phyloP scores from a whole-genome alignment of 257 asterid genomes.

The Misopates orontium region DNA sequence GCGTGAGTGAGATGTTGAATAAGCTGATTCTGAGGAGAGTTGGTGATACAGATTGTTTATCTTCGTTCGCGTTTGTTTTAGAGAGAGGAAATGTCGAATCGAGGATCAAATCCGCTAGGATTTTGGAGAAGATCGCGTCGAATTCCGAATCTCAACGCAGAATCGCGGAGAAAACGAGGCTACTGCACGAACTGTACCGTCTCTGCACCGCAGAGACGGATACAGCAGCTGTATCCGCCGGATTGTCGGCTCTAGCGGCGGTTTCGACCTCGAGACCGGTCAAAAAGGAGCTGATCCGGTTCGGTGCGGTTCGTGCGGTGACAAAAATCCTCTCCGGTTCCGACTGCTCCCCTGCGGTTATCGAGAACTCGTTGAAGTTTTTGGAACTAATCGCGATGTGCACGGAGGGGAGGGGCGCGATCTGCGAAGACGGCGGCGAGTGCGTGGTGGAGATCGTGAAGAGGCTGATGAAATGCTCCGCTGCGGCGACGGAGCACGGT shows the following conservation, averaged over 20 bases:
- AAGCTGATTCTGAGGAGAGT: conserved; percentile 39
- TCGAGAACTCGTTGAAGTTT: conserved; percentile 49
- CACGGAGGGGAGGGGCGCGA: conserved; percentile 76
- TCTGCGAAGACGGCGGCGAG: conserved; percentile 47
- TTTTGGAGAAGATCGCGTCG: conserved; percentile 49
- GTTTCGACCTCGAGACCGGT: conserved; percentile 53
- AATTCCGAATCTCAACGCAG: conserved; percentile 58
- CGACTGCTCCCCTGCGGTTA: conserved; percentile 31
- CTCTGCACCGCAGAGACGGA: conserved; percentile 36
- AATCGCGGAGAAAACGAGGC: conserved; percentile 49
- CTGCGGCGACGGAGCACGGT: conserved; percentile 80
- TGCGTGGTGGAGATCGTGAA: conserved; percentile 65
- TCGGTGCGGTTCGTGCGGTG: conserved; percentile 53
- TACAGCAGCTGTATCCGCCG: conserved; percentile 42
- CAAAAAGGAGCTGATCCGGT: conserved; percentile 69
- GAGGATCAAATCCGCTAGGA: conserved; percentile 56
- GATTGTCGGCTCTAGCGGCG: conserved; percentile 54
- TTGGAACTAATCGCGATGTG: conserved; percentile 65
- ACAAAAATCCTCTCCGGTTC: conserved; percentile 48
- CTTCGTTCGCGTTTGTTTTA: conserved; percentile 42
- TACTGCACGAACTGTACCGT: conserved; percentile 51
- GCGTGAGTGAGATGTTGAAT: conserved; percentile 43
- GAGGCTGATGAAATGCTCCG: conserved; percentile 73
- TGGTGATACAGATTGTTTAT: conserved; percentile 32
- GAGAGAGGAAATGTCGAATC: conserved; percentile 52